Evolutionary conservation across 306 rosid genomes (phyloP).

Genomic region (Acacia acuminata): DNA sequence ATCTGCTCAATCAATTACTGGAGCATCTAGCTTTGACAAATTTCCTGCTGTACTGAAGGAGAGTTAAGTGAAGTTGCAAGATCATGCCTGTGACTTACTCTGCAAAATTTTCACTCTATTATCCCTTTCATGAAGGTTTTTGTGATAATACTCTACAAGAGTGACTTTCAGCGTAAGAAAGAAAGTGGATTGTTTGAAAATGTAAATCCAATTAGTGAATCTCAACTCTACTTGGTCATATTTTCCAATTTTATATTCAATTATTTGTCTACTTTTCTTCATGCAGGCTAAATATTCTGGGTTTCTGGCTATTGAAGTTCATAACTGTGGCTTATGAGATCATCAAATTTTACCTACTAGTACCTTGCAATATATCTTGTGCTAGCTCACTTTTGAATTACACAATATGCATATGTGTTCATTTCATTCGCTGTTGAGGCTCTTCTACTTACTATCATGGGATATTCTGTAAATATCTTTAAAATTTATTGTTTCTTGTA

Average conservation of each 20-base stretch:
- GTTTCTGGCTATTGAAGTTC: conserved; percentile 18
- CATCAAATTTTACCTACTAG: conserved; percentile 4
- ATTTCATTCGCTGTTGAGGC: conserved; percentile 4
- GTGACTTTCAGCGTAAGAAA: conserved; percentile 17
- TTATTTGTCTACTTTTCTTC: conserved; percentile 3
- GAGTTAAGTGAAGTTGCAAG: conserved; percentile 16
- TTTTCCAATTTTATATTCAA: neutral
- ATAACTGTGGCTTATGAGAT: conserved; percentile 11
- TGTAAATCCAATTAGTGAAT: neutral
- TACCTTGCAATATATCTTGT: neutral
- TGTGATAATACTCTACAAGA: neutral
- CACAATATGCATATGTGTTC: neutral
- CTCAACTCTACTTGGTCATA: neutral
- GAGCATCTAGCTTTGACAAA: conserved; percentile 13
- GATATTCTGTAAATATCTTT: conserved; percentile 6
- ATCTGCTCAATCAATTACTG: conserved; percentile 16
- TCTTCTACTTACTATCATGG: conserved; percentile 13
- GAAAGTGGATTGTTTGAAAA: neutral
- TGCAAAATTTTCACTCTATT: neutral
- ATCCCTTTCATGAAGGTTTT: conserved; percentile 3
- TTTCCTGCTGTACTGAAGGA: neutral
- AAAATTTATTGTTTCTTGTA: neutral
- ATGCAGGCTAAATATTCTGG: conserved; percentile 25
- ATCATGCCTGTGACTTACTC: conserved; percentile 9
- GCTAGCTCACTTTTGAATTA: neutral